These are phyloP conservation scores for Lactifluus subvellereus DNA, from an alignment of 768 basidiomycete genomes.

Conservation along the genomic window DNA sequence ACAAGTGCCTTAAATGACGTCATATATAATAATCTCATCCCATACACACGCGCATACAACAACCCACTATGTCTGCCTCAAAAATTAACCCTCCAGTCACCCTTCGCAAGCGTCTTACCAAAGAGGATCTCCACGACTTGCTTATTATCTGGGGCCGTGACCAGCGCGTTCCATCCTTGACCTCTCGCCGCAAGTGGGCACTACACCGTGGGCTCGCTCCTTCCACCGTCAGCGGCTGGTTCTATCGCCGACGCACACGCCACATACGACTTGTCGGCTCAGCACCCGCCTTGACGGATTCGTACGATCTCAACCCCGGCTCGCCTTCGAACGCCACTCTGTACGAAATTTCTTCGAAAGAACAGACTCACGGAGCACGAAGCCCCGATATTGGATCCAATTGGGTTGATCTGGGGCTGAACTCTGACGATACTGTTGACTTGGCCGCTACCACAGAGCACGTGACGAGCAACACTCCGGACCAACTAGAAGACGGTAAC, in stretches of 20 bases:
- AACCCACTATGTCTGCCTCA: too few species aligned
- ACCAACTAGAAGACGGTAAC: background rate
- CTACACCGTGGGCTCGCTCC: background rate
- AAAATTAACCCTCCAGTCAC: background rate
- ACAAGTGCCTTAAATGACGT: too few species aligned
- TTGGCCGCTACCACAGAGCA: background rate
- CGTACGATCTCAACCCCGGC: slow-evolving; percentile 2
- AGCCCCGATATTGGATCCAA: background rate
- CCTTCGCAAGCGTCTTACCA: background rate
- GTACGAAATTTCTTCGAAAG: background rate
- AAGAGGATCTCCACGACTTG: slow-evolving; percentile 4
- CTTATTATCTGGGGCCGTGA: slow-evolving; percentile 6
- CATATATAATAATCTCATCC: too few species aligned
- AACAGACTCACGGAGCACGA: background rate
- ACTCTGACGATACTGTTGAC: background rate
- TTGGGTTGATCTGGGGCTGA: background rate
- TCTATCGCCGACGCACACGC: slow-evolving; percentile 1
- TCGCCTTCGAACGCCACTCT: background rate
- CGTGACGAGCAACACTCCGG: background rate
- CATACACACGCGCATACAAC: background rate
- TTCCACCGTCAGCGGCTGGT: slow-evolving; percentile 7
- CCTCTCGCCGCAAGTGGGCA: slow-evolving; percentile 15
- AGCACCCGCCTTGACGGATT: background rate
- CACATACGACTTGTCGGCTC: background rate
- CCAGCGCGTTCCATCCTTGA: slow-evolving; percentile 6